Evolutionary conservation across 2,329 filamentous ascomycete genomes (phyloP), one percentile per base, ranked within the genome.

Genomic region (Diaporthe australafricana): DNA sequence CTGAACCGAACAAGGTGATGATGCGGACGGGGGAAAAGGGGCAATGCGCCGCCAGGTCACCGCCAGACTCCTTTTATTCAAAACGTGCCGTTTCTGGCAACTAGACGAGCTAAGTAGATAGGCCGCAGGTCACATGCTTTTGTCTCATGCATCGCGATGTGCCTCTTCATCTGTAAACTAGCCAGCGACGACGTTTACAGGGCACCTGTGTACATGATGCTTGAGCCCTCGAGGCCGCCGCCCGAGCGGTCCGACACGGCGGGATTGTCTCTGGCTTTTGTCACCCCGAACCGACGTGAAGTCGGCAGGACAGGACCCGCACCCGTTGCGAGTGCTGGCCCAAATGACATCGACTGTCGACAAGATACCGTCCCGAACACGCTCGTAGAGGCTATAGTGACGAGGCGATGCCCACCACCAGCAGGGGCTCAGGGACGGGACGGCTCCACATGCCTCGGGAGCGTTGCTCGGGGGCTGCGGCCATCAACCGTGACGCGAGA

Each of bases 1-100:
- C 32, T 9, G 32, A 9, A 5, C 32, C 5, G 32, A 35, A 35
- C 9, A n/a, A 9, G 32, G 32, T 35, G 32, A 35, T 35, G 32
- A 35, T 35, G 32, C 32, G 32, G 9, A 35, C 32, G 32, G 32
- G 32, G 32, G n/a, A n/a, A 35, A 35, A 35, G 32, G 32, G 32
- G 32, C 32, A 35, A 35, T 68, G 25, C 38, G 45, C 47, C 38
- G 66, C 32, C 35, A 35, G n/a, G n/a, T 27, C 47, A 45, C 35
- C 47, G 25, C 68, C 68, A 71, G 55, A 71, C 42, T 55, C 45
- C 11, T 38, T 9, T n/a, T 32, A 3, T 30, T 22, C 27, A 5
- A 20, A 65, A 11, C 40, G 20, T 48, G 53, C 42, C 68, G 38
- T 70, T 73, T 68, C 62, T 50, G 71, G 56, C 60, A 70, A 35